Base-by-base conservation (phyloP, 805 yeast genomes). In the Monosporozyma unispora region DNA sequence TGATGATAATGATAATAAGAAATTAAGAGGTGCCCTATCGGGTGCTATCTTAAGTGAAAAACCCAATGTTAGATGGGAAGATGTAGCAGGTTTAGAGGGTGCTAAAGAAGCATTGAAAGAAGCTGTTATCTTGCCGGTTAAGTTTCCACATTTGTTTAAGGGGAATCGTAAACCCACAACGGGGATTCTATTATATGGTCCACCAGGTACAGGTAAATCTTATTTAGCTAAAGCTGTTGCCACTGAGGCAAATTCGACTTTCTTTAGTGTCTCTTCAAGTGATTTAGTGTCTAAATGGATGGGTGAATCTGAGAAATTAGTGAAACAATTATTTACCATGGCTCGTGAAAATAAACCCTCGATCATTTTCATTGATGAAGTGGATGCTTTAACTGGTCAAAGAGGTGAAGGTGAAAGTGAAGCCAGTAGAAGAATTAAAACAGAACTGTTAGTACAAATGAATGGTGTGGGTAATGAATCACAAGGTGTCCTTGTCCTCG, bases 141-240 rank as follows among this genome's bases (percentile, higher is more conserved):
- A 84, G 66, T 91, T 93, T 66, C 99, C 99, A 1, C 98, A 93
- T 59, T 70, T 93, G 51, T 93, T 93, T 70, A 87, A 84, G 9
- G 99, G 99, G 1, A 91, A 88, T 64, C 78, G 99, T 54, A 87
- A 87, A 62, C 99, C 99, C 1, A 82, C 91, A 2, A 75, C 87
- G 5, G 99, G 99, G 43, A 91, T 93, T 44, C 68, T 93, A 45
- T 70, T 93, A 21, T 87, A 86, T 61, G 95, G 95, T 0, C 95
- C 95, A 19, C 99, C 99, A 2, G 99, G 99, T 61, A 93, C 99
- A 0, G 99, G 99, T 74, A 93, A 93, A 63, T 91, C 98, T 1
- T 93, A 83, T 62, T 72, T 93, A 51, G 99, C 99, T 10, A 93
- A 93, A 65, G 99, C 99, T 0, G 98, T 93, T 8, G 99, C 99